Evolutionary conservation across 768 basidiomycete genomes (phyloP).

Genomic region (Pleurotus cornucopiae): DNA sequence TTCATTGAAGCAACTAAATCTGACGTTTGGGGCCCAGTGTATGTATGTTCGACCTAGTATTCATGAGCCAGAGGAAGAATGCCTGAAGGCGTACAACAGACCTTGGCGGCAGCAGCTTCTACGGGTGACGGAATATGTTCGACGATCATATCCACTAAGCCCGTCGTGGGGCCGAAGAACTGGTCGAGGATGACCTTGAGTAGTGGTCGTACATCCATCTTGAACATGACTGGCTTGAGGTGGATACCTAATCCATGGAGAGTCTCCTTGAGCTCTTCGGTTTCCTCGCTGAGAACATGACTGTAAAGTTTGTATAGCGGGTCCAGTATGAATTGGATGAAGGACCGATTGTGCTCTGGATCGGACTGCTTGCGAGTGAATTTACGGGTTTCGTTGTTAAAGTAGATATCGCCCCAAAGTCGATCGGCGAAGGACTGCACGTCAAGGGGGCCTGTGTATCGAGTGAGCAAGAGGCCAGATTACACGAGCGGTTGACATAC

Average conservation of each 20-base stretch:
- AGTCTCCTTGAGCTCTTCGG: constrained; percentile 80
- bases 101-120: constrained; percentile 56
- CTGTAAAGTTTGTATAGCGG: constrained; percentile 97
- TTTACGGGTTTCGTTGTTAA: constrained; percentile 77
- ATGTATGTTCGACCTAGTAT: constrained; percentile 74
- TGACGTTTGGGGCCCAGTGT: constrained; percentile 84
- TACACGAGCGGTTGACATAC: constrained; percentile 31
- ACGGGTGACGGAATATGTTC: constrained; percentile 86
- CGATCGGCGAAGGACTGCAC: constrained; percentile 83
- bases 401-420: constrained; percentile 98
- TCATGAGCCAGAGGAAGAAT: not conserved
- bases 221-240: constrained; percentile 91
- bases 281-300: constrained; percentile 90
- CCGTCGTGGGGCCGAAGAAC: constrained; percentile 90
- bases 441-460: constrained; percentile 62
- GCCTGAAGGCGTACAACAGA: constrained; percentile 19
- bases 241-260: constrained; percentile 73
- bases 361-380: constrained; percentile 85
- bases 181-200: constrained; percentile 91
- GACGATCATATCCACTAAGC: constrained; percentile 89
- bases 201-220: constrained; percentile 96
- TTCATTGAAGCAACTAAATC: constrained; percentile 78
- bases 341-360: constrained; percentile 75
- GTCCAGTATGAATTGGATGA: constrained; percentile 94
- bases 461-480: not conserved